Evolutionary conservation across 163 green algal species (phyloP), one percentile per base, ranked within the genome.

Genomic region (Chloromonas sp.): DNA sequence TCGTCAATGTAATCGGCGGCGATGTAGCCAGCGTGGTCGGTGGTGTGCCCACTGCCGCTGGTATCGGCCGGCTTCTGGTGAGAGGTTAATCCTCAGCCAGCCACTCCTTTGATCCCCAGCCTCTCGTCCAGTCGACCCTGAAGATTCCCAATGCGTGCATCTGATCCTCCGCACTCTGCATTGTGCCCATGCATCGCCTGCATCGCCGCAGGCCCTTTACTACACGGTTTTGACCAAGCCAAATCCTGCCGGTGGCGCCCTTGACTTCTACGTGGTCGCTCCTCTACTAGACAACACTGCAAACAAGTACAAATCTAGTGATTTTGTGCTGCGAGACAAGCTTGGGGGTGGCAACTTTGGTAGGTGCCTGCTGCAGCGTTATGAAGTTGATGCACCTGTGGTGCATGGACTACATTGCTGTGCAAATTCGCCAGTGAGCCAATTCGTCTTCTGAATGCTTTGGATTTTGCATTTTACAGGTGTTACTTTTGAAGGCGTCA

Each of bases 291-390:
- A 91, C 78, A 36, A 87, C 57, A 58, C 89, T 0, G 60, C 85
- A 57, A 90, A 87, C 66, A 89, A 87, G 14, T 92, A 86, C 58
- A 84, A 60, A 2, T 87, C 89, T 59, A 60, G 80, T 0, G 90
- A 96, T 60, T 96, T 98, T 81, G 91, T 89, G 61, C 89, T 98
- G 85, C 87, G 95, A 3, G 94, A 96, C 57, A 94, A 92, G 71
- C 89, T 97, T 62, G 94, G 94, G 1, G 91, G 92, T 60, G 95
- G 95, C 79, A 98, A 98, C 91, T 98, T 95, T 91, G 95, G 94
- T 36, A 36, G 36, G 36, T 36, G 36, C 36, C 36, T 36, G 36
- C 36, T 36, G 36, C 36, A 36, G 36, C 36, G 36, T 80, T 15
- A 13, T 84, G 81, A 14, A 78, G 81, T 59, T 77, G 14, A 59